These are phyloP conservation scores for Drechslerella coelobrocha DNA, from an alignment of 2,329 filamentous ascomycete species.

Conservation along the genomic window DNA sequence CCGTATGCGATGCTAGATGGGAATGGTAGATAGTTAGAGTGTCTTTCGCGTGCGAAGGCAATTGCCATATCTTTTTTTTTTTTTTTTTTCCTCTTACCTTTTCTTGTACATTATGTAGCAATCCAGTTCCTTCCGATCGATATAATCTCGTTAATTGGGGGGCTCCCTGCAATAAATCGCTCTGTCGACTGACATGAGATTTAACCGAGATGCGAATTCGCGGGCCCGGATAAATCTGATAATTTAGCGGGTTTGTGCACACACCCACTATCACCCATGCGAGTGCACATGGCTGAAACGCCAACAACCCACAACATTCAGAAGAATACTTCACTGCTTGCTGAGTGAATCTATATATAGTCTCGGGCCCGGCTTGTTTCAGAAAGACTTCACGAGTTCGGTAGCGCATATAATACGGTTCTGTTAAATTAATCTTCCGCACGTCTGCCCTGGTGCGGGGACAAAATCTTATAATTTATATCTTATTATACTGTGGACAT, in stretches of 20 bases:
- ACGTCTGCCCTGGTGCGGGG: too few relatives aligned
- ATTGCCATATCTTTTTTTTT: background rate
- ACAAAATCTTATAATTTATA: too few relatives aligned
- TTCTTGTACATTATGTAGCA: background rate
- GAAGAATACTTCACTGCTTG: too few relatives aligned
- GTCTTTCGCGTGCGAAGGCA: background rate
- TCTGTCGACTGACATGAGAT: background rate
- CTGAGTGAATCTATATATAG: background rate
- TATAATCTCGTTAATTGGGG: background rate
- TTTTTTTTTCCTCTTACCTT: background rate
- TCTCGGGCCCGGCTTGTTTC: background rate
- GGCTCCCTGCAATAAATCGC: background rate
- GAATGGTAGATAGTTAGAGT: background rate
- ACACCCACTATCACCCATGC: background rate
- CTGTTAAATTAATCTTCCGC: too few relatives aligned
- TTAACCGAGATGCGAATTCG: constrained; percentile 1
- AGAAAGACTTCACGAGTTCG: too few relatives aligned
- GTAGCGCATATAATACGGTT: too few relatives aligned
- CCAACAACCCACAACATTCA: background rate
- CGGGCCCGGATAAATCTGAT: background rate
- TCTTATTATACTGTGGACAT: too few relatives aligned
- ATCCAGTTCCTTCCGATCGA: background rate
- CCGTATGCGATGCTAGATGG: background rate
- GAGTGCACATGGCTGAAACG: background rate
- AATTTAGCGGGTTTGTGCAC: background rate